Evolutionary conservation across 192 early-diverging fungal genomes (phyloP).

Genomic region (Umbelopsis isabellina): DNA sequence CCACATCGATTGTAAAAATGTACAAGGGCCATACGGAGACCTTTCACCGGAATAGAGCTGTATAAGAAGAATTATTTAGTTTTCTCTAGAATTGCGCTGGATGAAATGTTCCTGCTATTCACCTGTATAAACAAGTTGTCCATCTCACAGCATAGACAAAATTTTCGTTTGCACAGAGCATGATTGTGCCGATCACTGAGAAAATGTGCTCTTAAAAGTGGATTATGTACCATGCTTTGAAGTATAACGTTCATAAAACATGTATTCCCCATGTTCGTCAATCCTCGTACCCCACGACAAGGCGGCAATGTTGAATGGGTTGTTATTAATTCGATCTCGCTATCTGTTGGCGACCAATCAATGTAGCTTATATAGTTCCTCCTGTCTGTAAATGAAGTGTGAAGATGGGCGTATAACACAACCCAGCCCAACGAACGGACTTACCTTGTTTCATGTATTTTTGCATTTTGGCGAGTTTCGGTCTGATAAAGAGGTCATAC

Average conservation of each 20-base stretch:
- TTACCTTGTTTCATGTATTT: slow-evolving; percentile 12
- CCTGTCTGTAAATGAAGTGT: no score
- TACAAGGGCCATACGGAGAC: slow-evolving; percentile 79
- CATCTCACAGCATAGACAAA: slow-evolving; percentile 95
- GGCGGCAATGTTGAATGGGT: slow-evolving; percentile 42
- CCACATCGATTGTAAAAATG: slow-evolving; percentile 91
- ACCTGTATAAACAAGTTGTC: slow-evolving; percentile 81
- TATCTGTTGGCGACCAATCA: slow-evolving; percentile 61
- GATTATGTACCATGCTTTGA: slow-evolving; percentile 92
- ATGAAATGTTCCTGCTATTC: neutral
- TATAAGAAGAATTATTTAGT: neutral
- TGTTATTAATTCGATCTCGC: slow-evolving; percentile 58
- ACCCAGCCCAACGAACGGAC: slow-evolving; percentile 46
- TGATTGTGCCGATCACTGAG: slow-evolving; percentile 88
- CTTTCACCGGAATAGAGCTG: slow-evolving; percentile 72
- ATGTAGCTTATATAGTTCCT: slow-evolving; percentile 17
- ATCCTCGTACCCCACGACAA: slow-evolving; percentile 75
- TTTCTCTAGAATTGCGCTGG: neutral
- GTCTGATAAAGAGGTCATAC: slow-evolving; percentile 43
- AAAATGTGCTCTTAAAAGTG: slow-evolving; percentile 86
- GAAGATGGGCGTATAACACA: slow-evolving; percentile 26
- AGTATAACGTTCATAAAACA: slow-evolving; percentile 96
- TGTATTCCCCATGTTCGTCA: slow-evolving; percentile 91
- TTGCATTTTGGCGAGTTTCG: slow-evolving; percentile 26
- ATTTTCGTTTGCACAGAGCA: slow-evolving; percentile 59